A percentile compares a stretch with the other conserved stretches of the same genome.
Evolutionary conservation across 331 rosid species (phyloP).

Genomic region (Malus hybrid): DNA sequence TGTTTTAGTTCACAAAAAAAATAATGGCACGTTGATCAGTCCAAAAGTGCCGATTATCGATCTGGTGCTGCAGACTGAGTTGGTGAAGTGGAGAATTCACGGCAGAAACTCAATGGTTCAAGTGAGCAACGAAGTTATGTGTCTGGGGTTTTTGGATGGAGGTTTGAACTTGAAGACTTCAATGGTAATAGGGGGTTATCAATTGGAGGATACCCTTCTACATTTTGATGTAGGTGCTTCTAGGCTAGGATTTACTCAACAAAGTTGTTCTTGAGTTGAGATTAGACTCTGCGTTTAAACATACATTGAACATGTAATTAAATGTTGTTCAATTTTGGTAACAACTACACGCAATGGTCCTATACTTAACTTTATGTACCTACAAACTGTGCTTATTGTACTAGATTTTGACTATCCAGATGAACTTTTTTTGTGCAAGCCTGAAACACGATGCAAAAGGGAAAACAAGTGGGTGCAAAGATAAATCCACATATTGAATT

Average conservation of each 20-base stretch:
- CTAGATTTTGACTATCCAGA: no score
- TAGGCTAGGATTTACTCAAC: conserved; percentile 36
- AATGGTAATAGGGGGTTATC: conserved; percentile 39
- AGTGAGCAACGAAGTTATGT: conserved; percentile 14
- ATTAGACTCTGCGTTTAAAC: neutral
- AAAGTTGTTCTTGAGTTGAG: conserved; percentile 22
- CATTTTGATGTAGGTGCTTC: conserved; percentile 41
- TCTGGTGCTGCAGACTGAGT: conserved; percentile 28
- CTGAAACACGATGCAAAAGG: no score
- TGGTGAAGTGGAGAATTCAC: conserved; percentile 26
- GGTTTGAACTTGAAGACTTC: conserved; percentile 22
- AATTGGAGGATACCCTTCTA: conserved; percentile 32
- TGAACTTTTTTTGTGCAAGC: no score
- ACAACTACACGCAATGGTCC: no score
- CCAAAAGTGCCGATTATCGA: conserved; percentile 30
- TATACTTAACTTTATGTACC: no score
- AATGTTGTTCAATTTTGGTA: no score
- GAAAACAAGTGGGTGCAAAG: no score
- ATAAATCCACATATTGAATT: no score
- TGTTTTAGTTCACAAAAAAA: conserved; percentile 24
- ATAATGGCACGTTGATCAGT: neutral
- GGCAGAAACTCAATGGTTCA: conserved; percentile 45
- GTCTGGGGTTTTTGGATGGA: conserved; percentile 44
- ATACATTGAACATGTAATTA: neutral
- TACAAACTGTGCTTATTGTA: no score